Evolutionary conservation across 2,329 filamentous ascomycete genomes (phyloP).

Genomic region (Cladosporium sp.): DNA sequence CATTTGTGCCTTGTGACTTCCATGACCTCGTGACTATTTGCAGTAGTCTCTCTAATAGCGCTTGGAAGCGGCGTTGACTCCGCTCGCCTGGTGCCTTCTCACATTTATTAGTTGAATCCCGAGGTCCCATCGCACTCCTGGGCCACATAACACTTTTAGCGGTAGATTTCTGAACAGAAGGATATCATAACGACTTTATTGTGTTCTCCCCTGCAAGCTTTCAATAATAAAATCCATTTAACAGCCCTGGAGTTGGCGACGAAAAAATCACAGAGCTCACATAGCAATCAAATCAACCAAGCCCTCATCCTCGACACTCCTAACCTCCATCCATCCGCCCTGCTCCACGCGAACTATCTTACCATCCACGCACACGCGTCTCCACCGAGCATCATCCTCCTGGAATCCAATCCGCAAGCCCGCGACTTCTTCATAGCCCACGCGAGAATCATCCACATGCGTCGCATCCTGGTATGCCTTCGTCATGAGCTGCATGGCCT

Average conservation of each 20-base stretch:
- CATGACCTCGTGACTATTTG: not conserved
- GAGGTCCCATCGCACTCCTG: too few relatives aligned
- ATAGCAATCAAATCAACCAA: slow-evolving; percentile 35
- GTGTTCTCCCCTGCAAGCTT: too few relatives aligned
- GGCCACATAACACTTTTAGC: too few relatives aligned
- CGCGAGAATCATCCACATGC: slow-evolving; percentile 50
- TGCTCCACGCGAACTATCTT: slow-evolving; percentile 71
- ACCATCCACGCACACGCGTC: slow-evolving; percentile 87
- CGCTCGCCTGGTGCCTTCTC: too few relatives aligned
- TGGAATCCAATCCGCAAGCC: slow-evolving; percentile 61
- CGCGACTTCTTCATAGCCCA: slow-evolving; percentile 68
- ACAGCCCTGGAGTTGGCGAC: too few relatives aligned
- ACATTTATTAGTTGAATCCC: too few relatives aligned
- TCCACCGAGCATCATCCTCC: slow-evolving; percentile 69
- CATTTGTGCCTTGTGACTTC: not conserved
- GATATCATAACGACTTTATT: too few relatives aligned
- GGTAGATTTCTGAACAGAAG: too few relatives aligned
- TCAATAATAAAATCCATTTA: too few relatives aligned
- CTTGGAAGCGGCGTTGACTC: not conserved
- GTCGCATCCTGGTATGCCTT: slow-evolving; percentile 53
- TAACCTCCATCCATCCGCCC: slow-evolving; percentile 67
- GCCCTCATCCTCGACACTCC: slow-evolving; percentile 37
- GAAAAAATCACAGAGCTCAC: too few relatives aligned
- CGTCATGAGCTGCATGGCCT: slow-evolving; percentile 73
- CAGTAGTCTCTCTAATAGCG: not conserved